Evolutionary conservation across 2,329 filamentous ascomycete species (phyloP).

Genomic region (Aspergillus neotritici): DNA sequence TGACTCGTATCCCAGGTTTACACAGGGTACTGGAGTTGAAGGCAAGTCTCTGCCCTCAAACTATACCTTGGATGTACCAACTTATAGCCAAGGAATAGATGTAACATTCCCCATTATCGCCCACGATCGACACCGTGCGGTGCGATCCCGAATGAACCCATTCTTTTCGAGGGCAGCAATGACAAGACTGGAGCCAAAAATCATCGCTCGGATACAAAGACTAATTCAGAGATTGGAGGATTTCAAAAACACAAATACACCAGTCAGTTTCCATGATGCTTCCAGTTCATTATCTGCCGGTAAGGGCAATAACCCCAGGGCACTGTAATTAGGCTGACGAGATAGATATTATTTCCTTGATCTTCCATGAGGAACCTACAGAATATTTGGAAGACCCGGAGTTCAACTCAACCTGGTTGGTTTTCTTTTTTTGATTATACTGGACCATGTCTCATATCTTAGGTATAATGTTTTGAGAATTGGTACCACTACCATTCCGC

Average conservation of each 20-base stretch:
- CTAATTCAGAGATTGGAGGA: not conserved
- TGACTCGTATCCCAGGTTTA: not conserved
- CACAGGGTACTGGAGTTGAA: constrained; percentile 1
- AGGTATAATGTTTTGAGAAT: not conserved
- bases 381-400: not conserved
- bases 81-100: not conserved
- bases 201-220: not conserved
- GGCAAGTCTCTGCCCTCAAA: not conserved
- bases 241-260: not conserved
- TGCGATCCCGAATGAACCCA: not conserved
- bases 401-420: not conserved
- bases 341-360: not conserved
- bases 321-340: too few relatives aligned
- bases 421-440: not conserved
- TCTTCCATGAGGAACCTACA: not conserved
- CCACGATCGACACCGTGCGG: not conserved
- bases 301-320: not conserved
- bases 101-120: not conserved
- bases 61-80: not conserved
- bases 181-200: not conserved
- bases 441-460: not conserved
- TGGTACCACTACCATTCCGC: not conserved
- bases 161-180: not conserved
- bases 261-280: not conserved
- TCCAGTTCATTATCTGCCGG: not conserved